Percentiles rank a stretch among this genome's conserved stretches.
Evolutionary conservation across 306 rosid genomes (phyloP).

Genomic region (Argentina anserina): DNA sequence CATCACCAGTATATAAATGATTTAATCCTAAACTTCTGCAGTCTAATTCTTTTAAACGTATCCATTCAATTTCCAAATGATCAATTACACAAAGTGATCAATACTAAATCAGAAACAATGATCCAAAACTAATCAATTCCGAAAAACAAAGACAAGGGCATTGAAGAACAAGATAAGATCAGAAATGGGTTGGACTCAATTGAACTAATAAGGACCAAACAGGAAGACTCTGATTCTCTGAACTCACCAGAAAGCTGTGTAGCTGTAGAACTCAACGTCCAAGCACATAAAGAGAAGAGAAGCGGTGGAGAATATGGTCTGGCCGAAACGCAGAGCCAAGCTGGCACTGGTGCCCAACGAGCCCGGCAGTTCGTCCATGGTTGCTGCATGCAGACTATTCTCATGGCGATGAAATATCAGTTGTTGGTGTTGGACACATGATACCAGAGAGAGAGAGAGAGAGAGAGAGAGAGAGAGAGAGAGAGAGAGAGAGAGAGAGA

Average conservation of each 20-base stretch:
- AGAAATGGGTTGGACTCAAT: slow-evolving; percentile 13
- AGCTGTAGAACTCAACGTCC: slow-evolving; percentile 70
- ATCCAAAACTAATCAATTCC: neutral
- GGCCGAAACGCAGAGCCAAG: slow-evolving; percentile 91
- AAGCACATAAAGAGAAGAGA: slow-evolving; percentile 89
- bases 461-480: too few relatives aligned
- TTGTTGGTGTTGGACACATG: slow-evolving; percentile 25
- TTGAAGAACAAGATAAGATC: neutral
- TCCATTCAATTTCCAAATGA: neutral
- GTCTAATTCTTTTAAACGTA: neutral
- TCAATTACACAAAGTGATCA: neutral
- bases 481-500: too few relatives aligned
- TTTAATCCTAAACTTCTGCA: neutral
- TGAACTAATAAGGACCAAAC: neutral
- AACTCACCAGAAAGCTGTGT: slow-evolving; percentile 77
- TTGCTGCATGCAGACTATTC: slow-evolving; percentile 17
- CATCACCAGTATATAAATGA: neutral
- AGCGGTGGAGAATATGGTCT: slow-evolving; percentile 73
- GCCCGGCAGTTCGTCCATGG: slow-evolving; percentile 85
- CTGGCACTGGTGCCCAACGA: slow-evolving; percentile 92
- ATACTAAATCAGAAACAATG: neutral
- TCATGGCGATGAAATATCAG: slow-evolving; percentile 22
- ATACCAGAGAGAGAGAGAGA: neutral
- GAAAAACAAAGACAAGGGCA: slow-evolving; percentile 8
- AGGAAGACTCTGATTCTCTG: neutral